Evolutionary conservation across 169 alveolate species (phyloP).

Genomic region (Pseudocohnilembus persalinus): DNA sequence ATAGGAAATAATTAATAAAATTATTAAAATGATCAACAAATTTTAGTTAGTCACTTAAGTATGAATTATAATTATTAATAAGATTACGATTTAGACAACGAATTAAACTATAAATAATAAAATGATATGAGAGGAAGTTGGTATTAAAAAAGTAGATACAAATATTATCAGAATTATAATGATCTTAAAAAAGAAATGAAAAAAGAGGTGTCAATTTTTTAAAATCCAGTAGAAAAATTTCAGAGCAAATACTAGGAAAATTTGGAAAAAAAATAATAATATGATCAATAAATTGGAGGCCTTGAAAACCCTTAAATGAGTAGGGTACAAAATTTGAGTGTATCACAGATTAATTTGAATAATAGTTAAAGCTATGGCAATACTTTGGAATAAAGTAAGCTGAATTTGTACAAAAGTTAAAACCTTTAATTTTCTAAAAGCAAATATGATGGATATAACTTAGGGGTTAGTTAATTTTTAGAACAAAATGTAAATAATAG

Average conservation of each 20-base stretch:
- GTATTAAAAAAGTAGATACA: background rate
- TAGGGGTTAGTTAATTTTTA: too few relatives aligned
- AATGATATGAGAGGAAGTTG: background rate
- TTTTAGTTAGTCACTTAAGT: background rate
- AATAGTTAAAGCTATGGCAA: too few relatives aligned
- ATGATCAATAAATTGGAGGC: background rate
- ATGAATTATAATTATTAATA: too few relatives aligned
- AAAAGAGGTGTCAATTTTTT: background rate
- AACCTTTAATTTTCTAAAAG: too few relatives aligned
- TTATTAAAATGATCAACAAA: too few relatives aligned
- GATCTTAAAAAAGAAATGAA: background rate
- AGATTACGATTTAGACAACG: too few relatives aligned
- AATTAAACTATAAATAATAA: too few relatives aligned
- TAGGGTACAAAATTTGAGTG: background rate
- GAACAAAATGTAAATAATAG: too few relatives aligned
- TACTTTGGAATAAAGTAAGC: background rate
- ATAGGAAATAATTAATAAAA: too few relatives aligned
- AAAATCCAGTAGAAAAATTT: background rate
- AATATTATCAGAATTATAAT: too few relatives aligned
- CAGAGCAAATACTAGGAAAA: background rate
- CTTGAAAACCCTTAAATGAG: background rate
- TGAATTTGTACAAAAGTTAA: too few relatives aligned
- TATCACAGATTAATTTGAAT: background rate
- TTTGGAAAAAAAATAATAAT: background rate
- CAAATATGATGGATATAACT: too few relatives aligned